These are phyloP conservation scores for Pachyrhizus erosus DNA, from an alignment of 306 rosid species.

Conservation along the genomic window DNA sequence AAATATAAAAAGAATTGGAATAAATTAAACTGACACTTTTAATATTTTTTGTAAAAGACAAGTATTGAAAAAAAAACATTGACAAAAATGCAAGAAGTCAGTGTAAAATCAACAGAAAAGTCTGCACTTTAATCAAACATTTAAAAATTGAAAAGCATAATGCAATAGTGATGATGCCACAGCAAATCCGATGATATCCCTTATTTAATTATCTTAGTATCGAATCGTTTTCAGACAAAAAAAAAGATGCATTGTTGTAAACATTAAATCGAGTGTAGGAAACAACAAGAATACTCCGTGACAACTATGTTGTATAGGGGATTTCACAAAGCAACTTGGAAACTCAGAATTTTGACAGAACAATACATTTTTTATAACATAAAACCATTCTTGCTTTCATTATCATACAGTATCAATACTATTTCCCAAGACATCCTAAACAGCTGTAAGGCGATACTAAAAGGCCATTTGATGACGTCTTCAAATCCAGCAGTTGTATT, in stretches of 20 bases:
- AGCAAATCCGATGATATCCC: not conserved
- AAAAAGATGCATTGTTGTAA: not conserved
- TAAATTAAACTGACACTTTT: too few relatives aligned
- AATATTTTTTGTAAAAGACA: too few relatives aligned
- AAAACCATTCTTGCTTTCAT: slow-evolving; percentile 1
- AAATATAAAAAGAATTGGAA: too few relatives aligned
- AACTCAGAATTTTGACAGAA: slow-evolving; percentile 33
- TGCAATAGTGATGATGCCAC: not conserved
- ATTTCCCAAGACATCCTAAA: slow-evolving; percentile 30
- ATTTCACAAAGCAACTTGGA: slow-evolving; percentile 34
- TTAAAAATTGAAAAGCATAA: not conserved
- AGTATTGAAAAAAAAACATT: too few relatives aligned
- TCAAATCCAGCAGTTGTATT: not conserved
- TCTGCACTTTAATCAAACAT: not conserved
- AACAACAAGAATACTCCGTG: slow-evolving; percentile 28
- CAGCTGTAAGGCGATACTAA: not conserved
- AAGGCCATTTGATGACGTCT: not conserved
- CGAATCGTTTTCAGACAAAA: not conserved
- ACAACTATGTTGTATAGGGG: slow-evolving; percentile 7
- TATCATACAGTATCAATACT: not conserved
- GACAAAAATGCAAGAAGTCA: too few relatives aligned
- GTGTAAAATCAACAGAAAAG: too few relatives aligned
- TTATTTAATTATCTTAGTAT: not conserved
- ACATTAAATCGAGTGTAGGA: not conserved
- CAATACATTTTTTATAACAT: slow-evolving; percentile 25